A percentile compares a stretch with the other conserved stretches of the same genome.
These are phyloP conservation scores for Kwoniella sp. DNA, from an alignment of 768 basidiomycete species.

Conservation along the genomic window DNA sequence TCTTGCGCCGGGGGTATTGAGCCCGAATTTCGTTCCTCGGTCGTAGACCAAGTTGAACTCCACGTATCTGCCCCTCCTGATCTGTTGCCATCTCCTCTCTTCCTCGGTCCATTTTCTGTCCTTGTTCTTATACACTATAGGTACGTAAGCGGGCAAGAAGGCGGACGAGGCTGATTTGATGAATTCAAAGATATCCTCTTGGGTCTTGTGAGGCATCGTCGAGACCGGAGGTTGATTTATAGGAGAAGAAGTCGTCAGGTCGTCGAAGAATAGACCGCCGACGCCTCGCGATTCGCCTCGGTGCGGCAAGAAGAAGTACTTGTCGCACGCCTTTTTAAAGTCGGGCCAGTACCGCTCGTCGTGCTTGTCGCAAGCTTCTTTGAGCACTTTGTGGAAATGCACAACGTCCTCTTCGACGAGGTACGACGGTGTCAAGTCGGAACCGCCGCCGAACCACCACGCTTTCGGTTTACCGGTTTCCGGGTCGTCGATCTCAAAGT, in stretches of 20 bases:
- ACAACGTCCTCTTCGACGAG: conserved; percentile 81
- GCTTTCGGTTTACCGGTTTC: conserved; percentile 61
- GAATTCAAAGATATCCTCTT: conserved; percentile 75
- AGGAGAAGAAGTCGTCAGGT: conserved; percentile 66
- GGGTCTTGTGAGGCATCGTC: conserved; percentile 50
- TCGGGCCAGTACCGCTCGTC: conserved; percentile 68
- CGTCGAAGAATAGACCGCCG: conserved; percentile 96
- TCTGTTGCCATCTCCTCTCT: conserved; percentile 83
- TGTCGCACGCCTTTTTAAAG: conserved; percentile 96
- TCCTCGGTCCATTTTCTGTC: conserved; percentile 60
- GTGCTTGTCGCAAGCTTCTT: conserved; percentile 74
- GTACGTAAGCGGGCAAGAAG: conserved; percentile 87
- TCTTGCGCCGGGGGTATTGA: conserved; percentile 79
- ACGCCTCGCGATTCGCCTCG: conserved; percentile 81
- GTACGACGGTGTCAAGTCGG: conserved; percentile 91
- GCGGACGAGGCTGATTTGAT: conserved; percentile 72
- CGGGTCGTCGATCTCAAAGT: conserved; percentile 80
- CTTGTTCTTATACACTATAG: conserved; percentile 71
- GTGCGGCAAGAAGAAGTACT: conserved; percentile 93
- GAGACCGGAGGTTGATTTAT: conserved; percentile 57
- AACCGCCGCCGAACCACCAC: conserved; percentile 99
- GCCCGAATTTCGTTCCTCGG: conserved; percentile 82
- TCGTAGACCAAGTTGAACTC: conserved; percentile 91
- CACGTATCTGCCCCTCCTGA: conserved; percentile 88
- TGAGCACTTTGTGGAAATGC: conserved; percentile 82